A percentile compares a stretch with the other conserved stretches of the same genome.
Evolutionary conservation across 768 basidiomycete species (phyloP).

Genomic region (Boletus tomentosulus): DNA sequence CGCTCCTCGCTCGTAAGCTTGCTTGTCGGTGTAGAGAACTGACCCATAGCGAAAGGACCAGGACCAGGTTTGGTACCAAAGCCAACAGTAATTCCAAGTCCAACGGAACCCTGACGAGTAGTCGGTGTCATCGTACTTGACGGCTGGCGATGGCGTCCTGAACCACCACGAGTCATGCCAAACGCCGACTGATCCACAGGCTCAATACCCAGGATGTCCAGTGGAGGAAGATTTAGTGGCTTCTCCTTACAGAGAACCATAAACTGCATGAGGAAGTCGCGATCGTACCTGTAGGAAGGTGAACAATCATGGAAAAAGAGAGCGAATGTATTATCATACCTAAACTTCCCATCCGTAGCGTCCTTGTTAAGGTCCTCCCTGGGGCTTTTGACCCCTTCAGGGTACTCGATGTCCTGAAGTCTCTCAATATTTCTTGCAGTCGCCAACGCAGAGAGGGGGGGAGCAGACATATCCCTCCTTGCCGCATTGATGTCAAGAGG

Average conservation of each 20-base stretch:
- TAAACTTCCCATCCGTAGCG: constrained; percentile 85
- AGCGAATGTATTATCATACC: constrained; percentile 39
- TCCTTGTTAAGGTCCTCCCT: constrained; percentile 79
- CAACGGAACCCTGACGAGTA: constrained; percentile 46
- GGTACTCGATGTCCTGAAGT: constrained; percentile 72
- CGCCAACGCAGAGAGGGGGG: constrained; percentile 57
- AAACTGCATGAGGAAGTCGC: constrained; percentile 96
- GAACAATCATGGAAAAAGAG: constrained; percentile 1
- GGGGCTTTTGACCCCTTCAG: constrained; percentile 79
- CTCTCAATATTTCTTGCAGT: constrained; percentile 86
- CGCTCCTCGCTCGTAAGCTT: constrained; percentile 73
- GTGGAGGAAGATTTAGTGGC: constrained; percentile 82
- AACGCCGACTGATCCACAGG: constrained; percentile 55
- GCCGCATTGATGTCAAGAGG: constrained; percentile 65
- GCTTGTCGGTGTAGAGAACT: constrained; percentile 50
- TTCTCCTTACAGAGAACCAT: constrained; percentile 94
- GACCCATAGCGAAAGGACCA: constrained; percentile 56
- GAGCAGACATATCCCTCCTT: constrained; percentile 34
- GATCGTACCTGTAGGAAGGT: constrained; percentile 71
- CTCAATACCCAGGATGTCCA: constrained; percentile 90
- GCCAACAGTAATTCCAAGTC: constrained; percentile 38
- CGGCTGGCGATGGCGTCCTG: constrained; percentile 53
- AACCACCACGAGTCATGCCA: constrained; percentile 56
- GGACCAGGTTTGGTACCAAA: constrained; percentile 31
- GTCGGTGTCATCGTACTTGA: constrained; percentile 41